Base-by-base conservation (phyloP, 768 basidiomycete species). In the Suillus luteus region DNA sequence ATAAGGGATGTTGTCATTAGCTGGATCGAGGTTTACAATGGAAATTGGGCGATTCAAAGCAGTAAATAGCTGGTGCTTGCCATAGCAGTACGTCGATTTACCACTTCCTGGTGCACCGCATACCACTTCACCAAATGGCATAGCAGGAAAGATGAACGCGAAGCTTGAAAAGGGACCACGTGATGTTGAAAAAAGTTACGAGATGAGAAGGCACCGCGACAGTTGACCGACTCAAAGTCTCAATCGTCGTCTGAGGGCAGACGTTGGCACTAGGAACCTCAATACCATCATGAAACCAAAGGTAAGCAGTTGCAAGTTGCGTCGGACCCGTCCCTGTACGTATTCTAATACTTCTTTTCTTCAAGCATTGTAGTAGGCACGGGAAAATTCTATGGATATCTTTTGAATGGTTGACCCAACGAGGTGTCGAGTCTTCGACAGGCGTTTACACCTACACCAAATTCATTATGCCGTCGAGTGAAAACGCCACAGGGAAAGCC, bases 21-120 rank as follows among this genome's bases (percentile, higher is more conserved):
- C 97, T 0, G 97, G 96, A 73, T 99, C 97, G 62, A 99, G 85
- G 78, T 99, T 99, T 64, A 99, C 89, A 66, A 99, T 82, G 41
- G 92, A 86, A 51, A 98, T 89, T 2, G 95, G 94, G 0, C 96
- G 86, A 33, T 85, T 78, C 46, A 99, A 85, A 2, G 95, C 96
- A 14, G 86, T 88, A 71, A 96, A 90, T 19, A 99, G 89, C 62
- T 95, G 93, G 68, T 93, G 79, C 80, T 94, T 95, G 48, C 93
- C 92, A 65, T 89, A 85, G 77, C 92, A 92, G 70, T 94, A 94
- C 0, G 93, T 94, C 2, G 92, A 93, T 79, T 95, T 95, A 4
- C 92, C 92, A 60, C 88, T 90, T 1, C 93, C 92, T 38, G 92
- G 93, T 11, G 93, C 88, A 5, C 92, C 92, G 68, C 91, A 90